Evolutionary conservation across 2,329 filamentous ascomycete species (phyloP), one percentile per base, ranked within the genome.

Genomic region (Penicillium olsonii): DNA sequence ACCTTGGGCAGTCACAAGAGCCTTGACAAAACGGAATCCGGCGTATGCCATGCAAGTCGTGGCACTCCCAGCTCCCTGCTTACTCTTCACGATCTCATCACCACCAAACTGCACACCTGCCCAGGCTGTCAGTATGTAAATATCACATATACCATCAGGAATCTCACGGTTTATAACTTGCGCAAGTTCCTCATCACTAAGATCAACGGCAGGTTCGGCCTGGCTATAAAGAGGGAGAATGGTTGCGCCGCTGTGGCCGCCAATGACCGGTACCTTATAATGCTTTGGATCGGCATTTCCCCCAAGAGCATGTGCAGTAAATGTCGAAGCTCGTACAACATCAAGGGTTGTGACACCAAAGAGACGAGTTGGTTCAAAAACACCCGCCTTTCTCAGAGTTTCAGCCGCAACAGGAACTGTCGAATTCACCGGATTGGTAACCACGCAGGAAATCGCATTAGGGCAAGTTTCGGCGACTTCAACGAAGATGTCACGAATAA

Each of bases 251-350:
- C 47, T 50, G 41, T 50, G 47, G n/a, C 47, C 68, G 26, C 70
- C 73, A 43, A 75, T 71, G 4, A 72, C 66, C 15, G 75, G 65
- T n/a, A 77, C 62, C 39, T 74, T 69, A 57, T 76, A 78, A 6
- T 66, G 31, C 11, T 34, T 39, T 11, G 33, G 47, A 14, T 26
- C 22, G 17, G 11, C 33, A 15, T 20, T 31, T 20, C 34, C 35
- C 8, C 41, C 41, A 6, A 47, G 29, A 17, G 46, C 40, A 26
- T 49, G 39, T 5, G 46, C 20, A 26, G 40, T 31, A 33, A 49
- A 49, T 3, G 46, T 49, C 15, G 46, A 49, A 3, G 40, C 46
- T 26, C 46, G 40, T 4, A 49, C 33, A 12, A 49, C 40, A 18
- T 49, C 46, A 3, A 44, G 19, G 11, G 46, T 49, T 2, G 46